Percentiles rank a stretch among this genome's conserved stretches.
These are phyloP conservation scores for Sechiopsis laciniata DNA, from an alignment of 306 rosid species.

Conservation along the genomic window DNA sequence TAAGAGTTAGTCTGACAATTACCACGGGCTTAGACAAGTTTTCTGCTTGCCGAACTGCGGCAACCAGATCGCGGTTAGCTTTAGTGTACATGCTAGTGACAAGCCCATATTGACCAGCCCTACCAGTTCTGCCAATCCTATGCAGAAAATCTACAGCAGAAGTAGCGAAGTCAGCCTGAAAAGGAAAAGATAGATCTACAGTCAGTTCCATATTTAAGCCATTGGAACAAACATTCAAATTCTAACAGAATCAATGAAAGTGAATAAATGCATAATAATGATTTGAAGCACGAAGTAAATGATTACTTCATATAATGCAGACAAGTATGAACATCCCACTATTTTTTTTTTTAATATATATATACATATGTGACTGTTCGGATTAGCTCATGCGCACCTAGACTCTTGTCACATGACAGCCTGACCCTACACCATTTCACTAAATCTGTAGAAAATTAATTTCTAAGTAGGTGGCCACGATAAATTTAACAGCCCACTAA, in stretches of 20 bases:
- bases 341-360: too few species aligned
- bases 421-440: too few species aligned
- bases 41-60: slow-evolving; percentile 66
- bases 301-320: too few species aligned
- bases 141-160: slow-evolving; percentile 96
- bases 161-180: slow-evolving; percentile 89
- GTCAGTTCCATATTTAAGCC: neutral
- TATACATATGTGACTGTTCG: too few species aligned
- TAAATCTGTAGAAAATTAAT: too few species aligned
- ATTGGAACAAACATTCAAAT: neutral
- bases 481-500: too few species aligned
- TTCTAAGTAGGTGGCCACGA: too few species aligned
- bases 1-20: slow-evolving; percentile 24
- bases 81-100: slow-evolving; percentile 74
- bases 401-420: too few species aligned
- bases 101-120: slow-evolving; percentile 88
- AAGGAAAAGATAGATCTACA: slow-evolving; percentile 24
- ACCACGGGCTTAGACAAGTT: slow-evolving; percentile 75
- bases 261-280: neutral
- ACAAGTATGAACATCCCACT: too few species aligned
- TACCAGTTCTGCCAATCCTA: slow-evolving; percentile 83
- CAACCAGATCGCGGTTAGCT: slow-evolving; percentile 71
- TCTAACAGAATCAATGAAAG: neutral
- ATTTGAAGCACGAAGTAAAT: too few species aligned
- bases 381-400: too few species aligned